phyloP scores from a whole-genome alignment of 225 moss, liverwort and hornwort genomes.

The Pseudoscleropodium purum region DNA sequence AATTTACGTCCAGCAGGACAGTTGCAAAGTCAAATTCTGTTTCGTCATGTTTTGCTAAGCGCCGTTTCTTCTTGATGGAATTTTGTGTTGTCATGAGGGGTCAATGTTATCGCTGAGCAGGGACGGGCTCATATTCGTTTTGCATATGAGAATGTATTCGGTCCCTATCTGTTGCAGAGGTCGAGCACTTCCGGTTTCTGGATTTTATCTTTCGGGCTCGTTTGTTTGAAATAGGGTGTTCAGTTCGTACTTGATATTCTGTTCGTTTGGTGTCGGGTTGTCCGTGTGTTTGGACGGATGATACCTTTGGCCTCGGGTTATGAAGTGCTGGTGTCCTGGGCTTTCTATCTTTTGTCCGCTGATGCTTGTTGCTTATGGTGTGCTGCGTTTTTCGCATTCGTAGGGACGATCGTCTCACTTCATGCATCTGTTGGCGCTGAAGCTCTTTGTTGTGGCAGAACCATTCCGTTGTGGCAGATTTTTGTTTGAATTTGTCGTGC shows the following conservation, averaged over 20 bases:
- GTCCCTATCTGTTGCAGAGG: not conserved
- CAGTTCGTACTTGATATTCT: not conserved
- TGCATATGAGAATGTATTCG: not conserved
- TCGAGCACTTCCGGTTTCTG: not conserved
- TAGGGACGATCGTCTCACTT: no score
- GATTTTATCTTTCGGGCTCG: not conserved
- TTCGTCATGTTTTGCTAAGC: not conserved
- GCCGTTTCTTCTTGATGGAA: no score
- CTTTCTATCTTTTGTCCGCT: not conserved
- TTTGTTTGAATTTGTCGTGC: not conserved
- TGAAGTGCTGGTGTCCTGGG: not conserved
- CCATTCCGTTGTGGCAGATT: not conserved
- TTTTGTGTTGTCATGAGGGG: not conserved
- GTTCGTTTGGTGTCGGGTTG: no score
- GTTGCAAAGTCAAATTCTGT: not conserved
- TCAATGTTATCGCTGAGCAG: no score
- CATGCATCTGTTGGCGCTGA: not conserved
- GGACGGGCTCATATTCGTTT: not conserved
- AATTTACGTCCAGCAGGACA: not conserved
- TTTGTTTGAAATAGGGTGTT: no score
- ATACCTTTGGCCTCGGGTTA: not conserved
- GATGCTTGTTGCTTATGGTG: not conserved
- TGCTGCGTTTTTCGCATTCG: not conserved
- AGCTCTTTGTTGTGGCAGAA: not conserved
- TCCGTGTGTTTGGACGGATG: not conserved